phyloP scores from a whole-genome alignment of 768 basidiomycete genomes.

The Tylopilus felleus region DNA sequence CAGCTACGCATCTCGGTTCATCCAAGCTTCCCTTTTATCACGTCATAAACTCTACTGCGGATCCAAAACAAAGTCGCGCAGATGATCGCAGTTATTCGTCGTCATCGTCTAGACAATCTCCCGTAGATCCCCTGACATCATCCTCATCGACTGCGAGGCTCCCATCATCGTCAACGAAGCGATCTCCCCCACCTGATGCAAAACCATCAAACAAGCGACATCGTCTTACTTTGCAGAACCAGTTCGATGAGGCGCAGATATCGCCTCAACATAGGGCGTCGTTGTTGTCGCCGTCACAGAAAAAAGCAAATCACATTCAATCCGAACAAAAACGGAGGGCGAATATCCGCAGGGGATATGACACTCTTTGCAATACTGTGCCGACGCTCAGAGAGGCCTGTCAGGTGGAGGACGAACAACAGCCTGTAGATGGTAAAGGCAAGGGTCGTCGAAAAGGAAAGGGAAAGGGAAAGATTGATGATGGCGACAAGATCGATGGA shows the following conservation, averaged over 20 bases:
- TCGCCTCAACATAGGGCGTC: constrained; percentile 14
- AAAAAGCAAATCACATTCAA: constrained; percentile 92
- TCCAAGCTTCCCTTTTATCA: constrained; percentile 19
- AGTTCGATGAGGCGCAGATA: constrained; percentile 11
- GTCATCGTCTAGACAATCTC: constrained; percentile 27
- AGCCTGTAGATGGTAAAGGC: constrained; percentile 31
- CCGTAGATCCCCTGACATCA: constrained; percentile 17
- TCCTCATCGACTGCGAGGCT: constrained; percentile 13
- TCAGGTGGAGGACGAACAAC: constrained; percentile 44
- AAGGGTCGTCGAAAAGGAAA: constrained; percentile 37
- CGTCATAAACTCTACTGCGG: constrained; percentile 5
- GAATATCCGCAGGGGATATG: constrained; percentile 87
- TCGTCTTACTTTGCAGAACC: constrained; percentile 17
- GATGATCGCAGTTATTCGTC: constrained; percentile 26
- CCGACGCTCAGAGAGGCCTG: constrained; percentile 82
- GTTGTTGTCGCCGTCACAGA: constrained; percentile 78
- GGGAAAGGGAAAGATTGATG: constrained; percentile 41
- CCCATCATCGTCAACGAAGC: constrained; percentile 17
- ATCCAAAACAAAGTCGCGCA: constrained; percentile 7
- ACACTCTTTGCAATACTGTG: constrained; percentile 79
- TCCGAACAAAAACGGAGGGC: constrained; percentile 92
- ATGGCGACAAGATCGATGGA: constrained; percentile 70
- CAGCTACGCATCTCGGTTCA: constrained; percentile 2
- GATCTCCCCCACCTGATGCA: constrained; percentile 25
- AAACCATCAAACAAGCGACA: constrained; percentile 34